Base-by-base conservation (phyloP, 179 eudicot species). In the Vitellaria paradoxa region DNA sequence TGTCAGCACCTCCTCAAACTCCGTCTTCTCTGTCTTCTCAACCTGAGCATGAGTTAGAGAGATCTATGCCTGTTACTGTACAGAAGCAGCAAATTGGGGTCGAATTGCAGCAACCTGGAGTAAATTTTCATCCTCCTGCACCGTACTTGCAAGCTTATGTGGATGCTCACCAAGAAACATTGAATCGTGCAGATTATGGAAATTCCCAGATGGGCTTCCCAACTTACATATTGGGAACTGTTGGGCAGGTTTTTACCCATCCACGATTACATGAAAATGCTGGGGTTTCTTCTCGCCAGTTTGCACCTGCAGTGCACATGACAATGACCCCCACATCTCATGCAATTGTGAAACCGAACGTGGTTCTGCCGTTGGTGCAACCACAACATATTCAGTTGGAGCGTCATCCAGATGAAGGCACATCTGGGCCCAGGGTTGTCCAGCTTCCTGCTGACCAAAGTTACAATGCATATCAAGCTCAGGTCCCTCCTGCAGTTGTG, bases 151-250 rank as follows among this genome's bases (percentile, higher is more conserved):
- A 83, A 47, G 85, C 93, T 72, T 90, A 84, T 82, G 70, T 79
- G 67, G 94, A 89, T 74, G 88, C 89, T 79, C 92, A 79, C 40
- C 91, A 84, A 81, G 98, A 88, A 76, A 79, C 86, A 18, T 61
- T 85, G 69, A 83, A 66, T 59, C 85, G 74, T 67, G 68, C 84
- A 15, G 92, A 87, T 49, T 90, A 84, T 81, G 84, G 80, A 37
- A 88, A 87, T 76, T 52, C 94, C 3, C 94, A 86, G 50, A 73
- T 88, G 85, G 91, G 91, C 42, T 94, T 82, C 81, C 86, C 90
- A 52, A 75, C 85, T 23, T 93, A 89, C 57, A 70, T 90, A 42
- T 37, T 87, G 83, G 87, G 87, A 61, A 63, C 87, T 42, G 77
- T 88, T 75, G 82, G 91, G 64, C 90, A 93, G 14, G 64, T 93